phyloP scores from a whole-genome alignment of 768 basidiomycete genomes.

The Kwoniella heveanensis region DNA sequence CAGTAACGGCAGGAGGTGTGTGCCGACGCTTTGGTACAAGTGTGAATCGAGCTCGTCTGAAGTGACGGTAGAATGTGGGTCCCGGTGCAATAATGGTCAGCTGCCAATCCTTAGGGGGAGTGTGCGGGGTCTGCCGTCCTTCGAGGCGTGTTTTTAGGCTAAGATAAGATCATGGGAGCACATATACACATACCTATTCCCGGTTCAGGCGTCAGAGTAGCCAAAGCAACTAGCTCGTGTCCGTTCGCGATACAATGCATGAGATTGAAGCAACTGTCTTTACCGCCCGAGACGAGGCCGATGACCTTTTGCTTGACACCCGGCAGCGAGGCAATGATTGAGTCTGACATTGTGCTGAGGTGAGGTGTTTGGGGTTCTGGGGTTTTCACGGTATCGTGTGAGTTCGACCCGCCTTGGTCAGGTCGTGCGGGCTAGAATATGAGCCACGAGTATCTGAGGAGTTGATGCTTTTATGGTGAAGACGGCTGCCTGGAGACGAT shows the following conservation, averaged over 20 bases:
- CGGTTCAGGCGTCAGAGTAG: constrained; percentile 76
- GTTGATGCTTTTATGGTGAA: no score
- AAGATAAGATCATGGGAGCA: neutral
- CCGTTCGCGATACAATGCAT: constrained; percentile 82
- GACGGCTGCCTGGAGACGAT: no score
- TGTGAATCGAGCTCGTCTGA: constrained; percentile 99
- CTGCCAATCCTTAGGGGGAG: no score
- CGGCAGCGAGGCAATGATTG: constrained; percentile 19
- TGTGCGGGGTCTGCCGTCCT: no score
- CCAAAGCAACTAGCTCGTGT: constrained; percentile 83
- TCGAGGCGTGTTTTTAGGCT: no score
- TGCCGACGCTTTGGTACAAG: constrained; percentile 98
- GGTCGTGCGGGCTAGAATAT: no score
- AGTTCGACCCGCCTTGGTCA: no score
- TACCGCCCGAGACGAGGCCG: constrained; percentile 92
- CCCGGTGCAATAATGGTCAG: constrained; percentile 3
- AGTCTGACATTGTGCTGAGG: constrained; percentile 1
- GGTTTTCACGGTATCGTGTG: no score
- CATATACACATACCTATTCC: constrained; percentile 71
- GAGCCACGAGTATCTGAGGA: no score
- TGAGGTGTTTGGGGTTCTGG: no score
- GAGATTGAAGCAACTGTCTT: constrained; percentile 96
- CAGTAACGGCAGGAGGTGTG: constrained; percentile 84
- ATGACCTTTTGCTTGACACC: constrained; percentile 67
- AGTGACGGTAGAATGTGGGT: no score